Base-by-base conservation (phyloP, 2,329 filamentous ascomycete genomes). In the Neonectria neomacrospora region DNA sequence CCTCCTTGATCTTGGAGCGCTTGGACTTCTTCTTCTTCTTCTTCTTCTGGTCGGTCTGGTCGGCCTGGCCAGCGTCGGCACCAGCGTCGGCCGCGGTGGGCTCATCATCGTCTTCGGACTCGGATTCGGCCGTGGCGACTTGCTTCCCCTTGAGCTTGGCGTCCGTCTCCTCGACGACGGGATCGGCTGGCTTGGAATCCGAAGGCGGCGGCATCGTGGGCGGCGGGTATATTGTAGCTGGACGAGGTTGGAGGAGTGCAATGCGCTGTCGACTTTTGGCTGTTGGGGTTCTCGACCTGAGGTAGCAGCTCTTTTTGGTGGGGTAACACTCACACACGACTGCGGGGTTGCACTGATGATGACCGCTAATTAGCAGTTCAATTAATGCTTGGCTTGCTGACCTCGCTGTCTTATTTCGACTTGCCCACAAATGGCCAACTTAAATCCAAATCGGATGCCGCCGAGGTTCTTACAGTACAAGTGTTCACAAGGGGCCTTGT, bases 1-100 rank as follows among this genome's bases (percentile, higher is more conserved):
- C 76, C 47, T 81, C 79, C 78, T 84, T 82, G 74, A 86, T 79
- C 80, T 88, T 88, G 79, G 86, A 85, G 77, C 85, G 87, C 81
- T 90, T 89, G 67, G 84, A 88, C 80, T 84, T 88, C 81, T 88
- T 89, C 78, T 90, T 91, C 79, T 90, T 90, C 71, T 88, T 86
- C 73, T 83, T 84, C 47, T 78, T 77, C 37, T 41, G 37, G 37
- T 41, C 37, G 37, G 37, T 41, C 37, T 41, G 37, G 39, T 65
- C 69, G 45, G 72, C 66, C 6, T 72, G 73, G 23, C 75, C 75
- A 47, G 78, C 73, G 45, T 61, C 48, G 26, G 73, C 76, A 48
- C 76, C 76, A 53, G 77, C 79, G 61, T 77, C 76, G 26, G 77
- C 76, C 23, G 78, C 75, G 59, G 78, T 78, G 57, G 75, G 78